phyloP scores from a whole-genome alignment of 805 yeast species.

The Metschnikowia arizonensis region DNA sequence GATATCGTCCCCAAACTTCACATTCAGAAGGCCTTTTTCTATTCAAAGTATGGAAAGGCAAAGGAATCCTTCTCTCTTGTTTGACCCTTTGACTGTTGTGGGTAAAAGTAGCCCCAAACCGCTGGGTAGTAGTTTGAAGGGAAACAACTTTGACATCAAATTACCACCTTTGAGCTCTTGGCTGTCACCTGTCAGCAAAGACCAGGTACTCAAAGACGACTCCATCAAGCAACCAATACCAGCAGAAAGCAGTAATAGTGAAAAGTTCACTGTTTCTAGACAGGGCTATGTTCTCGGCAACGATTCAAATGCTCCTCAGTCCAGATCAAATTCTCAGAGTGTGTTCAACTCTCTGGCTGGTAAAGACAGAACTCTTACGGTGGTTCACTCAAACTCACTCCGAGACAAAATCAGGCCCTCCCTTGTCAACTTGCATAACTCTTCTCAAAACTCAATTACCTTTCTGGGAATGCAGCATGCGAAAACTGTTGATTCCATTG shows the following conservation, averaged over 20 bases:
- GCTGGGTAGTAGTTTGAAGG: not conserved
- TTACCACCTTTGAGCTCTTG: conserved; percentile 1
- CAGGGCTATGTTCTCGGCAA: not conserved
- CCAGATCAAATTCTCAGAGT: not conserved
- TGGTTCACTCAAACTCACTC: conserved; percentile 11
- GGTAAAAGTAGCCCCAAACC: not conserved
- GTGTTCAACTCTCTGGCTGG: not conserved
- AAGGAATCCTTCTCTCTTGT: conserved; percentile 5
- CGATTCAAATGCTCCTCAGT: not conserved
- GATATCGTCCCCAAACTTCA: not conserved
- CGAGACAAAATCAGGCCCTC: conserved; percentile 35
- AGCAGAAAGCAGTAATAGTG: not conserved
- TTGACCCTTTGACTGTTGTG: conserved; percentile 4
- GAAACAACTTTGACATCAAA: not conserved
- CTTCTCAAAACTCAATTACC: conserved; percentile 3
- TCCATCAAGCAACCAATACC: not conserved
- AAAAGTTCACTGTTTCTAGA: not conserved
- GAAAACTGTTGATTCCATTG: conserved; percentile 22
- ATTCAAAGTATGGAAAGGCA: not conserved
- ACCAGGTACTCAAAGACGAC: not conserved
- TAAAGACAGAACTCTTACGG: not conserved
- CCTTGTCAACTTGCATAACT: conserved; percentile 28
- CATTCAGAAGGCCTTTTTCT: conserved; percentile 4
- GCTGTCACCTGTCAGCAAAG: not conserved
- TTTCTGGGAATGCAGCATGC: not conserved